Evolutionary conservation across 2,329 filamentous ascomycete genomes (phyloP), one percentile per base, ranked within the genome.

Genomic region (Pseudodiploospora longispora): DNA sequence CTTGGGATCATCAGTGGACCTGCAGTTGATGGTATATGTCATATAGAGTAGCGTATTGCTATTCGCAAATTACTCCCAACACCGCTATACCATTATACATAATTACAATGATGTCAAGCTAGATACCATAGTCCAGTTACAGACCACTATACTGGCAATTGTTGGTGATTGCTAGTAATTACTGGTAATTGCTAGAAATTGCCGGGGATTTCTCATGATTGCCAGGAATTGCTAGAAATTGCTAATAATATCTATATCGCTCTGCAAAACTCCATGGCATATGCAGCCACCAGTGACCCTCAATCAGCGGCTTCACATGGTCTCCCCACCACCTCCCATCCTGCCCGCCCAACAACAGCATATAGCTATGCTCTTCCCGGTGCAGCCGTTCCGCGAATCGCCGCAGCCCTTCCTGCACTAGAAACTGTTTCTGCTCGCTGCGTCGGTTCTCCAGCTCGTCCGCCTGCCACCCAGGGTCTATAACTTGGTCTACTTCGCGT

Each of bases 261-360:
- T 52, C 48, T 10, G 50, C 52, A 30, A 53, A 51, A 6, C 50
- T 49, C 57, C 57, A 59, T 5, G 54, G 51, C 50, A 56, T 52
- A 32, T 55, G 47, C 38, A 56, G 41, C 56, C 57, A 59, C 56
- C 57, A 58, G 43, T 54, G 51, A 9, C 55, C 56, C n/a, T 50
- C 38, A 19, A 19, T 19, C 12, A 59, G 38, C 30, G 55, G 47
- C 43, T 56, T 49, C 33, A 59, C 42, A 41, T 55, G 49, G 37
- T 47, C 48, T 40, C 47, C 39, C 50, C 55, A 59, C 57, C 57
- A 59, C 50, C 53, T 50, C 36, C 50, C 49, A 29, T 59, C 56
- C 32, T 55, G 50, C 33, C 52, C 52, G 10, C 57, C 57, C 12
- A 58, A 37, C 30, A 59, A 50, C 9, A 58, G 50, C 39, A 57